These are phyloP conservation scores for Bipolaris gigantea DNA, from an alignment of 2,329 filamentous ascomycete species.

Conservation along the genomic window DNA sequence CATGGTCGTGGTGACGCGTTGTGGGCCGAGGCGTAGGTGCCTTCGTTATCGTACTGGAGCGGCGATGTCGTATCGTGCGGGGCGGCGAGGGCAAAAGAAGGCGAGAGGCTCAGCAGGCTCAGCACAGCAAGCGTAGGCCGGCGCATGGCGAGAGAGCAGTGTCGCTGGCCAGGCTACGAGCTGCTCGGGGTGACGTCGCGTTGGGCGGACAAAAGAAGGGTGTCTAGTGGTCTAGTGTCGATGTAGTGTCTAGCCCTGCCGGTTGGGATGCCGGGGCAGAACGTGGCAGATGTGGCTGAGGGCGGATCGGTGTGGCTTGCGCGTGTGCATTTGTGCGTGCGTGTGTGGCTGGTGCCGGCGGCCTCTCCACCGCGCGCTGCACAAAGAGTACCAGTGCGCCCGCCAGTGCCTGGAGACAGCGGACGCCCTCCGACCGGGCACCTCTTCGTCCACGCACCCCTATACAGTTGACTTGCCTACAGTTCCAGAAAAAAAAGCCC, in stretches of 20 bases:
- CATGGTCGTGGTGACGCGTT: constrained; percentile 34
- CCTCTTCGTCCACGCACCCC: background rate
- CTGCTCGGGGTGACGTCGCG: background rate
- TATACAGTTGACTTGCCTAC: background rate
- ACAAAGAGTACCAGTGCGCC: constrained; percentile 15
- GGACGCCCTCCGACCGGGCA: constrained; percentile 5
- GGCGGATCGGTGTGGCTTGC: too few relatives aligned
- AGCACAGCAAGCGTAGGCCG: constrained; percentile 28
- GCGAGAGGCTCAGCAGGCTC: constrained; percentile 36
- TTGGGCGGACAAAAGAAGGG: background rate
- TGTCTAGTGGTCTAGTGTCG: background rate
- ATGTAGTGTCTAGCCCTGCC: background rate
- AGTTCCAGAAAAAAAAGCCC: background rate
- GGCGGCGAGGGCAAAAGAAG: constrained; percentile 34
- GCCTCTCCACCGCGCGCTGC: constrained; percentile 13
- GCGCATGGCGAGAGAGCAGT: constrained; percentile 31
- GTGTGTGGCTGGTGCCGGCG: background rate
- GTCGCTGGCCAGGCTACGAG: background rate
- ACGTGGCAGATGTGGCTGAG: constrained; percentile 15
- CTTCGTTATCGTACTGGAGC: constrained; percentile 15
- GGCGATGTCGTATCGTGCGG: constrained; percentile 30
- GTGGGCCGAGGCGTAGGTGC: constrained; percentile 15
- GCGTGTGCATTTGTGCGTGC: too few relatives aligned
- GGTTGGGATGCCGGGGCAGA: background rate
- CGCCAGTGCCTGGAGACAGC: constrained; percentile 10